Conservation (phyloP, 345 rosid species). For the Balakata baccata region DNA sequence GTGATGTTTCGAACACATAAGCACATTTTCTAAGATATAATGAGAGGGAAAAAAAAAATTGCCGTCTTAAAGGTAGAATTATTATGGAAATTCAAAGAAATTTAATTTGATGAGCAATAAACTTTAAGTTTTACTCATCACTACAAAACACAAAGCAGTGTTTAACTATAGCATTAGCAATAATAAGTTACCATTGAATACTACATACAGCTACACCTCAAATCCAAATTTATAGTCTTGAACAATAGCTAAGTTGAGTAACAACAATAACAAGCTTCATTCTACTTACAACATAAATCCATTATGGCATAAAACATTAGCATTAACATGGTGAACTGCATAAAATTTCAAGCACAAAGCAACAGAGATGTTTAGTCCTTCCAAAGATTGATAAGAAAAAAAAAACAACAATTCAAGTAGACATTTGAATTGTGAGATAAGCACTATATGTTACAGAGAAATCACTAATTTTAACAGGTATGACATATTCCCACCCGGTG, state of each 20-base stretch:
- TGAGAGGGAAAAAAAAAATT: no score
- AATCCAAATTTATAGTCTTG: not conserved
- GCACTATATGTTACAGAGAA: not conserved
- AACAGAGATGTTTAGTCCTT: not conserved
- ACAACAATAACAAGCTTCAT: not conserved
- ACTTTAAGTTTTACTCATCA: not conserved
- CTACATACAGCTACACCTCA: not conserved
- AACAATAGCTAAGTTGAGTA: not conserved
- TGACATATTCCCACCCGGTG: not conserved
- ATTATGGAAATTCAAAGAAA: not conserved
- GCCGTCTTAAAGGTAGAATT: no score
- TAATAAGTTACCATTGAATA: not conserved
- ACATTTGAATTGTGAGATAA: not conserved
- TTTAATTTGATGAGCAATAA: not conserved
- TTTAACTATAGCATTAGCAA: not conserved
- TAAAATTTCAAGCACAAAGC: not conserved
- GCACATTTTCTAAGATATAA: not conserved
- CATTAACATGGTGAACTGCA: not conserved
- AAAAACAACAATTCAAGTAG: not conserved
- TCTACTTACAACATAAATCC: not conserved
- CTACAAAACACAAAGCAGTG: not conserved
- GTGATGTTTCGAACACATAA: not conserved
- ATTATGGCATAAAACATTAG: not conserved
- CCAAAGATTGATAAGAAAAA: not conserved
- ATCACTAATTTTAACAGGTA: conserved; percentile 3